These are phyloP conservation scores for Paramecium bursaria DNA, from an alignment of 73 alveolate genomes.

Conservation along the genomic window DNA sequence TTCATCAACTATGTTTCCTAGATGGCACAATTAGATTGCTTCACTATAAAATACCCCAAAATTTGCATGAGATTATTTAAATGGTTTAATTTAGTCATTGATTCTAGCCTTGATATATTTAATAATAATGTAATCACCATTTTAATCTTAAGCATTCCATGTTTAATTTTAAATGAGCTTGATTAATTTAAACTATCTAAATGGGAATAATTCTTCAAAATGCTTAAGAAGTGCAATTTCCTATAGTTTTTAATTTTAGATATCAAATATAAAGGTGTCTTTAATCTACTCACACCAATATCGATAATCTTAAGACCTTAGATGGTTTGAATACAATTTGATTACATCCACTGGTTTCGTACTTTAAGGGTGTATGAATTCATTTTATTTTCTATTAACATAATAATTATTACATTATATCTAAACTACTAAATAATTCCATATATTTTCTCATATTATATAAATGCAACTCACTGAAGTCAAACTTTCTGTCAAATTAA, in stretches of 20 bases:
- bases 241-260: neutral
- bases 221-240: neutral
- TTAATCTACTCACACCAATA: too few species aligned
- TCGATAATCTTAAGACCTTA: too few species aligned
- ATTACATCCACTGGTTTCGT: too few species aligned
- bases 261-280: conserved; percentile 24
- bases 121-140: neutral
- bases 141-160: conserved; percentile 4
- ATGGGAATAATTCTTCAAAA: conserved; percentile 12
- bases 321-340: too few species aligned
- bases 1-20: conserved; percentile 25
- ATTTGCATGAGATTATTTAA: neutral
- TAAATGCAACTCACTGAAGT: too few species aligned
- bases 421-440: too few species aligned
- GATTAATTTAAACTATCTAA: neutral
- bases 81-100: neutral
- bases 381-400: too few species aligned
- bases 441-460: too few species aligned
- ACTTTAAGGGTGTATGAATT: too few species aligned
- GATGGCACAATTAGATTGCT: neutral
- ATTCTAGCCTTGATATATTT: neutral
- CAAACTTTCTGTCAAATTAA: too few species aligned
- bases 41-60: conserved; percentile 6
- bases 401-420: too few species aligned
- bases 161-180: neutral